A percentile compares a stretch with the other conserved stretches of the same genome.
These are phyloP conservation scores for Colletotrichum brevisporum DNA, from an alignment of 2,329 filamentous ascomycete species.

Conservation along the genomic window DNA sequence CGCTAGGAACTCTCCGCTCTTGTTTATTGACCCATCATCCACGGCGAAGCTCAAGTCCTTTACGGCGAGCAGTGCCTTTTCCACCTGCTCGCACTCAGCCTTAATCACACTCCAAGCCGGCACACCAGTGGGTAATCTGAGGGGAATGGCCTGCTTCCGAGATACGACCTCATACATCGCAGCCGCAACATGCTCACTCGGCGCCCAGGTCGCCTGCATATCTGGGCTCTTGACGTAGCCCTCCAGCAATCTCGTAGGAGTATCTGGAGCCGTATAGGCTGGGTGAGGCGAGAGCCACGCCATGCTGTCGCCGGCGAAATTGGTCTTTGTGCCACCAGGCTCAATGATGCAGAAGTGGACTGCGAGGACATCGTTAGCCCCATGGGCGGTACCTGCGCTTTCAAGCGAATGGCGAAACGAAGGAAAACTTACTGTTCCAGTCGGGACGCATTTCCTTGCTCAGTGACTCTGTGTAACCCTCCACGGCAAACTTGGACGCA, in stretches of 20 bases:
- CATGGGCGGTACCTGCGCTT: not conserved
- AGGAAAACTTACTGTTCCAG: constrained; percentile 55
- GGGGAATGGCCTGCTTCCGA: constrained; percentile 11
- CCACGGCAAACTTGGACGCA: constrained; percentile 59
- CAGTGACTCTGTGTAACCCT: constrained; percentile 62
- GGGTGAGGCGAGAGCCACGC: constrained; percentile 49
- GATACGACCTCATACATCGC: constrained; percentile 14
- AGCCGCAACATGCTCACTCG: constrained; percentile 5
- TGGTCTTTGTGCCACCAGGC: constrained; percentile 56
- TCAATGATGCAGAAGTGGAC: constrained; percentile 59
- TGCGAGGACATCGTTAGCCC: constrained; percentile 21
- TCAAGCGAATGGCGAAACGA: not conserved
- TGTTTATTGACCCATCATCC: constrained; percentile 15
- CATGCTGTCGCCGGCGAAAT: constrained; percentile 48
- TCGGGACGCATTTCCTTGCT: constrained; percentile 57
- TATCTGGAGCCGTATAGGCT: constrained; percentile 52
- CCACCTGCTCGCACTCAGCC: constrained; percentile 5
- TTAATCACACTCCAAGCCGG: constrained; percentile 19
- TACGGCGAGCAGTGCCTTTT: not conserved
- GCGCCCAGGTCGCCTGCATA: constrained; percentile 13
- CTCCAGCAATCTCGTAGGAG: constrained; percentile 45
- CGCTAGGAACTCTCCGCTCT: constrained; percentile 17
- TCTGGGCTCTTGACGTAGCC: constrained; percentile 23
- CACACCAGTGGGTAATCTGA: constrained; percentile 5
- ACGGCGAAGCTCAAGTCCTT: constrained; percentile 11